These are phyloP conservation scores for Solanum microdontum DNA, from an alignment of 257 asterid genomes.

Conservation along the genomic window DNA sequence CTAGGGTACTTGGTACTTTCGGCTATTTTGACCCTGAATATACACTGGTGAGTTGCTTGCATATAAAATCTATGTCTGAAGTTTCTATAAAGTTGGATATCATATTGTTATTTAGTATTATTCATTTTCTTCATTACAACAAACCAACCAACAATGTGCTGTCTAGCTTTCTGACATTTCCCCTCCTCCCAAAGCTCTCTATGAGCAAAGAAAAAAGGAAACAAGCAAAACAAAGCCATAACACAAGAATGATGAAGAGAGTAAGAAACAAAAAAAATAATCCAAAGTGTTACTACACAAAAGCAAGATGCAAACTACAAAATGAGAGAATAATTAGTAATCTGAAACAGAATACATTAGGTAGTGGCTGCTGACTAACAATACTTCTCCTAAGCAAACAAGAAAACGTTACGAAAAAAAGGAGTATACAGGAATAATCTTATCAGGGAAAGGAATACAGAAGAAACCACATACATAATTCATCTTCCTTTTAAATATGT, in stretches of 20 bases:
- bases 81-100: not conserved
- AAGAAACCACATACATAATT: not conserved
- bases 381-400: not conserved
- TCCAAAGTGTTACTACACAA: not conserved
- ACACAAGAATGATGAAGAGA: not conserved
- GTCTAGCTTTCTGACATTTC: too few species aligned
- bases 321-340: not conserved
- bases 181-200: too few species aligned
- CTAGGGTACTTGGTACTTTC: slow-evolving; percentile 83
- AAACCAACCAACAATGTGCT: not conserved
- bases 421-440: not conserved
- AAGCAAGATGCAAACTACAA: not conserved
- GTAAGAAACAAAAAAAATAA: not conserved
- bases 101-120: not conserved
- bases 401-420: not conserved
- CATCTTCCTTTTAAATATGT: not conserved
- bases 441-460: not conserved
- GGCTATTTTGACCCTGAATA: slow-evolving; percentile 98
- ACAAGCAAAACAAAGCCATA: not conserved
- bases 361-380: not conserved
- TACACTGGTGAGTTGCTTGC: slow-evolving; percentile 51
- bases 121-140: not conserved
- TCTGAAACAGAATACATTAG: not conserved
- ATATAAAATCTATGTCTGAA: not conserved
- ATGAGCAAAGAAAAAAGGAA: not conserved